Evolutionary conservation across 768 basidiomycete genomes (phyloP).

Genomic region (Mycena haematopus): DNA sequence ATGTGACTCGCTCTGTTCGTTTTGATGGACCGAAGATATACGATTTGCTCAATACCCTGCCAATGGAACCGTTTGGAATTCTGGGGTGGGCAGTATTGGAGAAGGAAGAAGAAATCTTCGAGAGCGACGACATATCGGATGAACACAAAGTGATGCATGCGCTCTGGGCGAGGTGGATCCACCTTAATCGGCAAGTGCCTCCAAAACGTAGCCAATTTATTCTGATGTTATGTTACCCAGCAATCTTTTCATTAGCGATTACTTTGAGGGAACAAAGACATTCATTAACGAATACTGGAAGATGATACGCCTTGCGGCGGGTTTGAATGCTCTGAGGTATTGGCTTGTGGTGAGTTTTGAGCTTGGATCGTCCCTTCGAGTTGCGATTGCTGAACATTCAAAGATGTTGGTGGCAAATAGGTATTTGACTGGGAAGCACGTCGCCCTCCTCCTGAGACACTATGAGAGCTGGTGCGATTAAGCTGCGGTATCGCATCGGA

Average conservation of each 20-base stretch:
- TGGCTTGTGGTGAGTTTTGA: conserved; percentile 60
- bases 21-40: conserved; percentile 69
- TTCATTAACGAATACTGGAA: conserved; percentile 70
- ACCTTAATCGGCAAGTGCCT: conserved; percentile 47
- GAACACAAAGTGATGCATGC: conserved; percentile 84
- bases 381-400: not conserved
- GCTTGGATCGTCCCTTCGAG: not conserved
- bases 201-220: not conserved
- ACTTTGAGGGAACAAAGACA: conserved; percentile 53
- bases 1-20: conserved; percentile 65
- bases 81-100: conserved; percentile 74
- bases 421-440: conserved; percentile 57
- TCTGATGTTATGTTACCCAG: conserved; percentile 40
- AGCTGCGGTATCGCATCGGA: too few species aligned
- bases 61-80: conserved; percentile 67
- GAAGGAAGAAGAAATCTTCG: conserved; percentile 78
- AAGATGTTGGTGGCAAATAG: conserved; percentile 62
- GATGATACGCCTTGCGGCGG: conserved; percentile 74
- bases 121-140: conserved; percentile 71
- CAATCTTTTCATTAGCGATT: conserved; percentile 60
- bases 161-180: conserved; percentile 79
- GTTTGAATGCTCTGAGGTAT: conserved; percentile 65
- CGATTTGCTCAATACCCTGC: conserved; percentile 65
- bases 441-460: conserved; percentile 55
- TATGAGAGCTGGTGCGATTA: conserved; percentile 60